Evolutionary conservation across 441 rosid genomes (phyloP).

Genomic region (Metrosideros polymorpha): DNA sequence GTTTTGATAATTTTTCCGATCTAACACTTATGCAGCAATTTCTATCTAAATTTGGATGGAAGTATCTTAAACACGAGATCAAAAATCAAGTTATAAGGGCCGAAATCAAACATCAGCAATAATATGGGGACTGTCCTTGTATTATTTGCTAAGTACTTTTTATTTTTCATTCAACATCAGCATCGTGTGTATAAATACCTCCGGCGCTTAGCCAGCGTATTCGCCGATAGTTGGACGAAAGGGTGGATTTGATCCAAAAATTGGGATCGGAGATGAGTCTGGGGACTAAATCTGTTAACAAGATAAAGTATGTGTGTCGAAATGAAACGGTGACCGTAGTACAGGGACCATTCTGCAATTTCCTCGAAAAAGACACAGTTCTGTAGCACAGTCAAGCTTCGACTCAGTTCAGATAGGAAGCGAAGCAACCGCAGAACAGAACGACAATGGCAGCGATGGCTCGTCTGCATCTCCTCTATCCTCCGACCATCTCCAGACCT

Average conservation of each 20-base stretch:
- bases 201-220: neutral
- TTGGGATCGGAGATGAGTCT: neutral
- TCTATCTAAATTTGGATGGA: neutral
- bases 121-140: neutral
- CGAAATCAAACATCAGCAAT: neutral
- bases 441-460: constrained; percentile 29
- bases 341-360: neutral
- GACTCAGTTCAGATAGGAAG: neutral
- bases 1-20: no score
- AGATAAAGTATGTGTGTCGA: neutral
- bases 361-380: neutral
- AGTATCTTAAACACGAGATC: neutral
- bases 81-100: neutral
- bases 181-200: neutral
- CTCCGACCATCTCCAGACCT: constrained; percentile 6
- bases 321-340: neutral
- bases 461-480: constrained; percentile 29
- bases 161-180: neutral
- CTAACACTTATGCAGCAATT: no score
- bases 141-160: neutral
- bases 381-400: neutral
- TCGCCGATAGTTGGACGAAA: neutral
- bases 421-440: neutral
- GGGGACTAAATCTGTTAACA: neutral
- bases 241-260: neutral